A percentile compares a stretch with the other conserved stretches of the same genome.
Conservation (phyloP, 169 alveolate species). For the Perkinsus marinus region DNA sequence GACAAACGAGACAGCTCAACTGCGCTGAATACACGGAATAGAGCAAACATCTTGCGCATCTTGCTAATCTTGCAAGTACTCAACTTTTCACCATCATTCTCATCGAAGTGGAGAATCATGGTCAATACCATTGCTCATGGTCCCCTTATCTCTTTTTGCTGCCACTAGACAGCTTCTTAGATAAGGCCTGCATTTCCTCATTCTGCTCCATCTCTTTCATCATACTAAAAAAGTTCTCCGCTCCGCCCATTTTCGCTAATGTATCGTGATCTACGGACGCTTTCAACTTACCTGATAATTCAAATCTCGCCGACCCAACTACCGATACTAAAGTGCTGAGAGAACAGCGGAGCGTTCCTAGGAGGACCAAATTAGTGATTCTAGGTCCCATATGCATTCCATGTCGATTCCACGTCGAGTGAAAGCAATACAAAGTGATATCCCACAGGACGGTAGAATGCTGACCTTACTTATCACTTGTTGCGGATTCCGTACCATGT, state of each 20-base stretch:
- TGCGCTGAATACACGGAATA: too few relatives aligned
- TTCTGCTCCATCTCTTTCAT: slow-evolving; percentile 44
- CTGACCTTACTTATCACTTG: slow-evolving; percentile 41
- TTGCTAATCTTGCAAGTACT: background rate
- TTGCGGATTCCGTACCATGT: slow-evolving; percentile 62
- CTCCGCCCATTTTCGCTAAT: slow-evolving; percentile 61
- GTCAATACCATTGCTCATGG: too few relatives aligned
- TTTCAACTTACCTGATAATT: slow-evolving; percentile 18
- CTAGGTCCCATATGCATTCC: too few relatives aligned
- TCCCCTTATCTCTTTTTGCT: background rate
- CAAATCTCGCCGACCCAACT: too few relatives aligned
- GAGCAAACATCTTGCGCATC: background rate
- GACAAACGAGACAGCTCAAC: too few relatives aligned
- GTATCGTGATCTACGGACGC: slow-evolving; percentile 63
- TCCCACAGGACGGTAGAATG: too few relatives aligned
- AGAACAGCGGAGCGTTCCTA: too few relatives aligned
- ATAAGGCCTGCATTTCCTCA: background rate
- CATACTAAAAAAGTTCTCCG: slow-evolving; percentile 60
- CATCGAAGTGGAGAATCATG: background rate
- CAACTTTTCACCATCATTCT: background rate
- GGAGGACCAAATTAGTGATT: too few relatives aligned
- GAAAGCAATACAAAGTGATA: too few relatives aligned
- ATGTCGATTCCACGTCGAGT: too few relatives aligned
- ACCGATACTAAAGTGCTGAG: too few relatives aligned
- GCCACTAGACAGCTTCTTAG: background rate